phyloP scores from a whole-genome alignment of 176 grass and related monocot genomes.

The Aegilops speltoides region DNA sequence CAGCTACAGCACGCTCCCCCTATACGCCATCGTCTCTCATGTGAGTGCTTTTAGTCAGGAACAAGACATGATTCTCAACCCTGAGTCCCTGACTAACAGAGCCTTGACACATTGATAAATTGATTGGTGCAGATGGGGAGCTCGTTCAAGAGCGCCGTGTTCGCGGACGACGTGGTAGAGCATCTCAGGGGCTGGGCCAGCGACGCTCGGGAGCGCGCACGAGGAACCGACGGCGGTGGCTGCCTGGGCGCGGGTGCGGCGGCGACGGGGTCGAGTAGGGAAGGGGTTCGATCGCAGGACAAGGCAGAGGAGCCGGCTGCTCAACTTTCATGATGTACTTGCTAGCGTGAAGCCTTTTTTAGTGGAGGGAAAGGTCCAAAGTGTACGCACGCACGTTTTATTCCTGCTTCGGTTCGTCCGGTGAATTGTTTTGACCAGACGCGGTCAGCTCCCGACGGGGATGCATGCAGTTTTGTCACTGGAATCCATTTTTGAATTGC shows the following conservation, averaged over 20 bases:
- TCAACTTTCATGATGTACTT: not conserved
- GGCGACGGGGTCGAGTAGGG: not conserved
- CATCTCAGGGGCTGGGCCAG: constrained; percentile 35
- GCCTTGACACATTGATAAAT: not conserved
- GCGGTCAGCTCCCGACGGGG: no score
- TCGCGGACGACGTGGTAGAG: constrained; percentile 43
- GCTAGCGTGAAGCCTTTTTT: no score
- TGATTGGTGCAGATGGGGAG: constrained; percentile 59
- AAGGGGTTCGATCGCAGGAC: not conserved
- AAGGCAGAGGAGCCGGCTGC: not conserved
- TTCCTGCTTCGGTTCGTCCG: no score
- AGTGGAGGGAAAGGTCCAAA: no score
- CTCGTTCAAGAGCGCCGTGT: constrained; percentile 79
- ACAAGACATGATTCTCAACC: not conserved
- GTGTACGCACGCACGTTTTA: no score
- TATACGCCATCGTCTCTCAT: constrained; percentile 85
- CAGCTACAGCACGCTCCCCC: constrained; percentile 84
- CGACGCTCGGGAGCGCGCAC: not conserved
- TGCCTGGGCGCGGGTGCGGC: not conserved
- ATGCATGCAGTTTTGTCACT: no score
- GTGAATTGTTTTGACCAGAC: no score
- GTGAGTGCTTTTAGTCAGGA: constrained; percentile 24
- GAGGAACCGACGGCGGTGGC: not conserved
- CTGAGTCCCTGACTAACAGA: not conserved
- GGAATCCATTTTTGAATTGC: no score